A percentile compares a stretch with the other conserved stretches of the same genome.
Conservation (phyloP, 306 rosid species). For the Phaseolus lunatus region DNA sequence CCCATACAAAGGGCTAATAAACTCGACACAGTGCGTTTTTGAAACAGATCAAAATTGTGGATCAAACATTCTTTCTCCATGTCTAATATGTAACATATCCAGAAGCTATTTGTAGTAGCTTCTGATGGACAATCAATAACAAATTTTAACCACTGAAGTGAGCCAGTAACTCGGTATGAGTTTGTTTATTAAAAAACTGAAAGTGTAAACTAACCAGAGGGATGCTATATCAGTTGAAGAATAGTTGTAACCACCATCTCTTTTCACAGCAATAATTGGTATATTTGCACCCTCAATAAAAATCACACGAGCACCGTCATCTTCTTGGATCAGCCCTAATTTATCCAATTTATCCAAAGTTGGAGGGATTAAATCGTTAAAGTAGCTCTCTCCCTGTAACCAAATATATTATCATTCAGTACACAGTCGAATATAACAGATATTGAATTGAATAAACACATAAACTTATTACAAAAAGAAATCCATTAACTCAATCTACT, state of each 20-base stretch:
- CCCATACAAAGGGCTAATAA: not conserved
- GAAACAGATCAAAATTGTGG: not conserved
- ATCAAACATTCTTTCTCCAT: not conserved
- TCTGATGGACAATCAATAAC: not conserved
- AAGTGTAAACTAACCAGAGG: slow-evolving; percentile 63
- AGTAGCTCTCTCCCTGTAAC: slow-evolving; percentile 96
- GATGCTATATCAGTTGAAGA: slow-evolving; percentile 89
- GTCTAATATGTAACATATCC: not conserved
- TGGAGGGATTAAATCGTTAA: slow-evolving; percentile 79
- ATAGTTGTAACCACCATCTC: slow-evolving; percentile 92
- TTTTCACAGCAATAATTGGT: slow-evolving; percentile 92
- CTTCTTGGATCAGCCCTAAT: slow-evolving; percentile 72
- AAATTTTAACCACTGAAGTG: too few relatives aligned
- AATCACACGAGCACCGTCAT: slow-evolving; percentile 88
- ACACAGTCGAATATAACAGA: not conserved
- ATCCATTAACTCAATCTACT: not conserved
- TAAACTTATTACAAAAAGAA: not conserved
- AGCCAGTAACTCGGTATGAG: too few relatives aligned
- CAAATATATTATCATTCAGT: slow-evolving; percentile 41
- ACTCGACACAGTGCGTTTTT: not conserved
- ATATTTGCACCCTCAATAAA: slow-evolving; percentile 67
- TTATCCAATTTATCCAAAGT: slow-evolving; percentile 63
- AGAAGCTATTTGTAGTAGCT: not conserved
- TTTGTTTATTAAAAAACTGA: not conserved
- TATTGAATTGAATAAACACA: slow-evolving; percentile 10